Percentiles rank a stretch among this genome's conserved stretches.
Evolutionary conservation across 495 filamentous ascomycete genomes (phyloP).

Genomic region (Clavariopsis aquatica): DNA sequence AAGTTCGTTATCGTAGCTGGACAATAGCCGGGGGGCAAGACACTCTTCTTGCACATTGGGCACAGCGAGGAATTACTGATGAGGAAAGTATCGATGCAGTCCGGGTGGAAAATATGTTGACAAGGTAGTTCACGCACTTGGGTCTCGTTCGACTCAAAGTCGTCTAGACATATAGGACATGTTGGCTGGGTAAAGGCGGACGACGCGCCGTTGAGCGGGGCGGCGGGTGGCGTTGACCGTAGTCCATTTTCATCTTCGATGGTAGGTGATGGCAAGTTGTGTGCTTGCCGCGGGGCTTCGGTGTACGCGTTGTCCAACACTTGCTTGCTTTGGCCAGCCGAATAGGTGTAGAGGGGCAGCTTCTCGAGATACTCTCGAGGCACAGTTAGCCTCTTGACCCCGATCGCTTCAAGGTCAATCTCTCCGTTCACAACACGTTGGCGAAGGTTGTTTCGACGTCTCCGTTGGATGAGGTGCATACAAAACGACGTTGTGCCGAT

Average conservation of each 20-base stretch:
- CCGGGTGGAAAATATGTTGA: conserved; percentile 86
- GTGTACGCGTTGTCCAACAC: conserved; percentile 13
- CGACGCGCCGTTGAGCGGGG: conserved; percentile 21
- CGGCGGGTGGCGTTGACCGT: conserved; percentile 38
- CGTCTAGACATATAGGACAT: conserved; percentile 84
- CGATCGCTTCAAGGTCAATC: conserved; percentile 76
- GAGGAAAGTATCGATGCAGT: conserved; percentile 83
- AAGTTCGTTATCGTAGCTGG: conserved; percentile 72
- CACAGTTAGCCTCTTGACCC: conserved; percentile 73
- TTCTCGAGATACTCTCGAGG: conserved; percentile 66
- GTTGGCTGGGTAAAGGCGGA: conserved; percentile 62
- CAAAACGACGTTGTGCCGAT: conserved; percentile 63
- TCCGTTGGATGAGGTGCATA: conserved; percentile 74
- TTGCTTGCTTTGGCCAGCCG: background rate
- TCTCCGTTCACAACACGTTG: conserved; percentile 72
- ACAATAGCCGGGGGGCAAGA: conserved; percentile 66
- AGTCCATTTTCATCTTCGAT: conserved; percentile 25
- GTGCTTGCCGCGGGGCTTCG: conserved; percentile 13
- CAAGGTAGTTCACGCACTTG: conserved; percentile 83
- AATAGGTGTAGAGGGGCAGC: conserved; percentile 74
- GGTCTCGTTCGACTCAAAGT: conserved; percentile 66
- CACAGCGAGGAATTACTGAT: conserved; percentile 72
- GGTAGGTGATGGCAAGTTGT: conserved; percentile 25
- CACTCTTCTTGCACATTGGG: conserved; percentile 80
- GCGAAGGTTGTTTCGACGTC: conserved; percentile 63